Evolutionary conservation across 176 grass and related monocot genomes (phyloP).

Genomic region (Urochloa ruziziensis): DNA sequence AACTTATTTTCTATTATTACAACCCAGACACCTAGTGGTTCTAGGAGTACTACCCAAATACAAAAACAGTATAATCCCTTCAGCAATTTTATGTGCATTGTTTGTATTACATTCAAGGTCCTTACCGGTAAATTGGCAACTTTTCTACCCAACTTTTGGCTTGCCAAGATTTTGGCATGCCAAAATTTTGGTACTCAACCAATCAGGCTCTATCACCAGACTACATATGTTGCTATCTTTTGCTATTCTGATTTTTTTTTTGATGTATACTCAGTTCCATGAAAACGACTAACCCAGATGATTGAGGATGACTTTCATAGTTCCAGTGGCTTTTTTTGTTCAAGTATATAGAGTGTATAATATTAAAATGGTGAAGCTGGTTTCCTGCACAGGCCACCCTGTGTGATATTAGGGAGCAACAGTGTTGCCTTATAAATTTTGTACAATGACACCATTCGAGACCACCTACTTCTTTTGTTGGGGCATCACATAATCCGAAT

Average conservation of each 20-base stretch:
- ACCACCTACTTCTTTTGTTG: neutral
- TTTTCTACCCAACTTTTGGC: no score
- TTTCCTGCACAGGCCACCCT: neutral
- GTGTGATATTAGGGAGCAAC: neutral
- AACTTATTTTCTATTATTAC: neutral
- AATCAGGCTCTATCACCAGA: neutral
- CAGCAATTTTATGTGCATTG: neutral
- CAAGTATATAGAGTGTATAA: neutral
- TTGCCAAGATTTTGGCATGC: no score
- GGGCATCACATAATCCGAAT: neutral
- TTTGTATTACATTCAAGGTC: neutral
- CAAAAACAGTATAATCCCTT: neutral
- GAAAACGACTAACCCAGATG: slow-evolving; percentile 22
- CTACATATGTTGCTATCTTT: neutral
- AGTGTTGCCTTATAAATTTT: neutral
- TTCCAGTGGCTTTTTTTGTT: neutral
- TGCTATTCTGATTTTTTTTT: neutral
- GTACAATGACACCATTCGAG: neutral
- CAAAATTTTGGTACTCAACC: no score
- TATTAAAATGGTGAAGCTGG: neutral
- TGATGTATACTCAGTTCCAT: neutral
- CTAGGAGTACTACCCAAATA: neutral
- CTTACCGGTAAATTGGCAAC: neutral
- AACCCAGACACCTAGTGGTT: neutral
- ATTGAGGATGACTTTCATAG: slow-evolving; percentile 24